Evolutionary conservation across 2,329 filamentous ascomycete species (phyloP).

Genomic region (Endoconidiophora polonica): DNA sequence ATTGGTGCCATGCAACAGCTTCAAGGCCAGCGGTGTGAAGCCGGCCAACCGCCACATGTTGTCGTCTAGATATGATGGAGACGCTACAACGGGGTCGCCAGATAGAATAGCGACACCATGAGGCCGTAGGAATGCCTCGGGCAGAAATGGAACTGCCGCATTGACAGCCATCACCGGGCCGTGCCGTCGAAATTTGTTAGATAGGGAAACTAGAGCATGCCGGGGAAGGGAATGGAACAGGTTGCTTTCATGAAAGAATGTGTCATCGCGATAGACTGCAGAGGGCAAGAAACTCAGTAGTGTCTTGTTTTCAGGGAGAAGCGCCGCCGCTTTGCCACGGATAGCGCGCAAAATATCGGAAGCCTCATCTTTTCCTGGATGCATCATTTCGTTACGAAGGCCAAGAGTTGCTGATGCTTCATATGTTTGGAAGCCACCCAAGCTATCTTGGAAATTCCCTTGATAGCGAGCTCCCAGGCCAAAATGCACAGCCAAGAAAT

Average conservation of each 20-base stretch:
- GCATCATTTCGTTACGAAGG: conserved; percentile 76
- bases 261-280: conserved; percentile 65
- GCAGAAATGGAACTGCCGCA: conserved; percentile 69
- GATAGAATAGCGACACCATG: conserved; percentile 71
- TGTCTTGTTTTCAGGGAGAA: conserved; percentile 68
- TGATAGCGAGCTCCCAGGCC: conserved; percentile 81
- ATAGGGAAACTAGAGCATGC: conserved; percentile 49
- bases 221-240: conserved; percentile 62
- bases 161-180: conserved; percentile 75
- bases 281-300: conserved; percentile 70
- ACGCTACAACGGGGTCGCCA: conserved; percentile 64
- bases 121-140: conserved; percentile 67
- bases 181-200: conserved; percentile 52
- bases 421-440: conserved; percentile 94
- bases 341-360: conserved; percentile 88
- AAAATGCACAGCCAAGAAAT: conserved; percentile 78
- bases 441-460: conserved; percentile 90
- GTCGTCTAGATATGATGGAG: conserved; percentile 77
- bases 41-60: conserved; percentile 87
- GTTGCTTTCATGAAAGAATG: conserved; percentile 60
- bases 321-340: conserved; percentile 61
- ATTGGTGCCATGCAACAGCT: conserved; percentile 62
- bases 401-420: conserved; percentile 81
- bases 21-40: conserved; percentile 69
- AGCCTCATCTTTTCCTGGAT: conserved; percentile 74